Evolutionary conservation across 805 yeast genomes (phyloP).

Genomic region (Candida ovalis): DNA sequence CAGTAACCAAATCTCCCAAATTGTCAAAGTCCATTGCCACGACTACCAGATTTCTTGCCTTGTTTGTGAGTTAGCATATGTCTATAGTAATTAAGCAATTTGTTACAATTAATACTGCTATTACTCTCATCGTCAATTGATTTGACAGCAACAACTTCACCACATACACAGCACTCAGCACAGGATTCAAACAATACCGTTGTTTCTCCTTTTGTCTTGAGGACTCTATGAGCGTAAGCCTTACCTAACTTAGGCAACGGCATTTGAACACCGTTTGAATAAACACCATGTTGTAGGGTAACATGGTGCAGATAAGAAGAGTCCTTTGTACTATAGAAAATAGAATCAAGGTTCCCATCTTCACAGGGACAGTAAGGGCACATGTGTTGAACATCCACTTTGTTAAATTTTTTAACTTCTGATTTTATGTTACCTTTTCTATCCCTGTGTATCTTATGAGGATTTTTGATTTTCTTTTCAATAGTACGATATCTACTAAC

Average conservation of each 20-base stretch:
- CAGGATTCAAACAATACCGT: constrained; percentile 16
- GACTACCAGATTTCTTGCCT: constrained; percentile 1
- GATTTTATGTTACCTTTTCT: background rate
- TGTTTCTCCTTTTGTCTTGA: constrained; percentile 14
- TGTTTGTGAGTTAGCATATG: constrained; percentile 18
- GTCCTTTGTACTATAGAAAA: constrained; percentile 21
- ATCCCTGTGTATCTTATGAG: background rate
- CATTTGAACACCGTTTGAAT: constrained; percentile 22
- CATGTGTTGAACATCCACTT: constrained; percentile 16
- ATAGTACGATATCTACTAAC: constrained; percentile 2
- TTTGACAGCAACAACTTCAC: constrained; percentile 12
- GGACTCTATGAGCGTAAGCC: constrained; percentile 15
- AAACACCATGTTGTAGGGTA: constrained; percentile 26
- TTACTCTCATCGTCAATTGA: constrained; percentile 7
- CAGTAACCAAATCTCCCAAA: background rate
- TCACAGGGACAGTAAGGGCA: constrained; percentile 20
- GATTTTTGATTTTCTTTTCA: background rate
- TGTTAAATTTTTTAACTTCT: background rate
- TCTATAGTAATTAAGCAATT: constrained; percentile 14
- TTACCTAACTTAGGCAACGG: constrained; percentile 18
- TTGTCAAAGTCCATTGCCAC: background rate
- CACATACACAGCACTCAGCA: constrained; percentile 14
- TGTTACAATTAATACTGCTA: constrained; percentile 6
- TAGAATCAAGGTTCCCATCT: constrained; percentile 9
- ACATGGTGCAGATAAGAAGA: constrained; percentile 26